phyloP scores from a whole-genome alignment of 352 stramenopile genomes.

The Phytophthora boehmeriae region DNA sequence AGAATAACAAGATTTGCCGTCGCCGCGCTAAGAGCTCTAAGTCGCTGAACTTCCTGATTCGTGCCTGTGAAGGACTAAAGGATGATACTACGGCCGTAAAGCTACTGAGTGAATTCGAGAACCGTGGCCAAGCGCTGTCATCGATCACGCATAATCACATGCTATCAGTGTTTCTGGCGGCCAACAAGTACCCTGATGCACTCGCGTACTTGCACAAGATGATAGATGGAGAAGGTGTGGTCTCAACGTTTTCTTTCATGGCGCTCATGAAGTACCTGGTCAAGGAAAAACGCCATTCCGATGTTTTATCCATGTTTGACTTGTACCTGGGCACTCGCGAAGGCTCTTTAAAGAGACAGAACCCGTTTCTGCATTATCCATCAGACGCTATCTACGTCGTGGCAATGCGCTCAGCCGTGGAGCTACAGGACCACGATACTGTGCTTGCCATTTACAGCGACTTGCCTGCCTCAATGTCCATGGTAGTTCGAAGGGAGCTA shows the following conservation, averaged over 20 bases:
- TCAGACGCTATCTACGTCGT: slow-evolving; percentile 71
- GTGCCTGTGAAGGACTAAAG: slow-evolving; percentile 55
- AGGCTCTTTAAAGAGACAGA: slow-evolving; percentile 44
- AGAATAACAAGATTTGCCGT: slow-evolving; percentile 58
- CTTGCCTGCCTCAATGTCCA: slow-evolving; percentile 46
- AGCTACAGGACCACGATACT: slow-evolving; percentile 59
- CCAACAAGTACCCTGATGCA: slow-evolving; percentile 55
- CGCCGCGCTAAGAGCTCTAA: slow-evolving; percentile 76
- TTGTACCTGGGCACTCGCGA: slow-evolving; percentile 62
- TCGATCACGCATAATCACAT: slow-evolving; percentile 81
- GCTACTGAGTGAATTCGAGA: slow-evolving; percentile 68
- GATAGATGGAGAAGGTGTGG: slow-evolving; percentile 40
- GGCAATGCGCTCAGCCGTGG: slow-evolving; percentile 50
- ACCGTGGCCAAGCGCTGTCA: slow-evolving; percentile 57
- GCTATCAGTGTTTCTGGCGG: slow-evolving; percentile 64
- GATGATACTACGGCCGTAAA: slow-evolving; percentile 50
- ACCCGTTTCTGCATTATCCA: slow-evolving; percentile 70
- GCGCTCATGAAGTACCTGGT: slow-evolving; percentile 73
- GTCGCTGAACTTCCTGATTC: slow-evolving; percentile 81
- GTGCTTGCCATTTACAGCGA: slow-evolving; percentile 67
- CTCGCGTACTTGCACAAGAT: slow-evolving; percentile 60
- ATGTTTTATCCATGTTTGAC: slow-evolving; percentile 67
- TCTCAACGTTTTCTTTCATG: slow-evolving; percentile 78
- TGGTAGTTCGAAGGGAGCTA: slow-evolving; percentile 61
- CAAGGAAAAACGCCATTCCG: slow-evolving; percentile 35